Percentiles rank a stretch among this genome's conserved stretches.
phyloP scores from a whole-genome alignment of 1,284 basidiomycete species.

The Moesziomyces aphidis region DNA sequence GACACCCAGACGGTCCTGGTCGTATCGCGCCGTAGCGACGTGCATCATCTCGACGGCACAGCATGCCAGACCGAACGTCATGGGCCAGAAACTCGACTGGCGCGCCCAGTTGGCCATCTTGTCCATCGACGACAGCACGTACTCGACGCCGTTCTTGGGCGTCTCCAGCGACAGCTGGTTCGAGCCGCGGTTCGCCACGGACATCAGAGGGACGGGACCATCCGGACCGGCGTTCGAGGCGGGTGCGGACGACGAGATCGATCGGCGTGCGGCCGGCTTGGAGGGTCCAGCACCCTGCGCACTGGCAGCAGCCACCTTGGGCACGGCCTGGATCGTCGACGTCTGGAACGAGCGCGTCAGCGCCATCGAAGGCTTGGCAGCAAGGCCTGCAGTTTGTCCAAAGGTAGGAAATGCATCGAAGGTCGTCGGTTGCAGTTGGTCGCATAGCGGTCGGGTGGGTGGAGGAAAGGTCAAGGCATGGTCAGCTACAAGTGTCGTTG shows the following conservation, averaged over 20 bases:
- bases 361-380: constrained; percentile 37
- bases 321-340: constrained; percentile 38
- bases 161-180: constrained; percentile 78
- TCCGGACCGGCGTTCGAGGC: constrained; percentile 32
- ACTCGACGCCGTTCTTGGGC: constrained; percentile 91
- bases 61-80: constrained; percentile 98
- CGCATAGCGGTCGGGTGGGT: not conserved
- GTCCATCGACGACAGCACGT: constrained; percentile 94
- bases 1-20: constrained; percentile 96
- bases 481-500: not conserved
- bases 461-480: not conserved
- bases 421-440: not conserved
- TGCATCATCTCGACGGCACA: constrained; percentile 93
- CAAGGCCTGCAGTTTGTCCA: constrained; percentile 20
- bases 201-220: constrained; percentile 67
- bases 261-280: constrained; percentile 8
- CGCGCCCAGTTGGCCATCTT: constrained; percentile 98
- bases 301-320: constrained; percentile 26
- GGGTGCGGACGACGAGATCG: constrained; percentile 44
- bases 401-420: not conserved
- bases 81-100: constrained; percentile 99
- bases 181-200: constrained; percentile 56
- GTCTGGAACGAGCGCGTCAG: constrained; percentile 47
- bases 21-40: constrained; percentile 98
- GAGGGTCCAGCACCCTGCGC: constrained; percentile 21